Base-by-base conservation (phyloP, 495 filamentous ascomycete species). In the Lasiosphaeria hispida region DNA sequence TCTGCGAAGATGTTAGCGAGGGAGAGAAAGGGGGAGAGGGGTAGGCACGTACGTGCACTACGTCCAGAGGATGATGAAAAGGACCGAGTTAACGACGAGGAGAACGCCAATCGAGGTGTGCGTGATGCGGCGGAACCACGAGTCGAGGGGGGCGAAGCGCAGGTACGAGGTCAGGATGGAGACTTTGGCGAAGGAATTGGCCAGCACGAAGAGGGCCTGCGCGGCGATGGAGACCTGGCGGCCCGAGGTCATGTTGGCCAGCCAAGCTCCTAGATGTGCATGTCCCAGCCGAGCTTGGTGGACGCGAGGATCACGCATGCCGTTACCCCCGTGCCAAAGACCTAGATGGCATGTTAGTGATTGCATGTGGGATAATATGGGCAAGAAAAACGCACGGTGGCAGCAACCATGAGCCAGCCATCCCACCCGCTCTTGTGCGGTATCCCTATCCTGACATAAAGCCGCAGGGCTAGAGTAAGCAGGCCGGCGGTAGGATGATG, bases 121-220 rank as follows among this genome's bases (percentile, higher is more conserved):
- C 1, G 69, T 71, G 13, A 69, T 53, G 18, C 69, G 63, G 35
- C 73, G 74, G 51, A 83, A 77, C 30, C 62, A 65, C 0, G 58
- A 59, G 17, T 61, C 42, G 15, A 59, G 57, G 7, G 74, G 72
- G 35, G 81, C 81, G 37, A 83, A 70, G 39, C 77, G 76, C 9
- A 81, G 66, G 63, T 83, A 83, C 60, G 76, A 77, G 38, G 73
- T 59, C 1, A 83, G 70, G 35, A 83, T 79, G 19, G 77, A 79
- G 15, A 79, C 35, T 51, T 83, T 83, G 8, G 76, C 74, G 11
- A 77, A 35, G 8, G 65, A 36, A 0, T 66, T 67, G 13, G 64
- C 55, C 0, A 61, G 39, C 10, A 69, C n/a, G 17, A 71, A 71
- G 41, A 69, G 14, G 13, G 49, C 51, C 54, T 71, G 68, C 2